Conservation (phyloP, 768 basidiomycete genomes). For the Trametes coccinea region DNA sequence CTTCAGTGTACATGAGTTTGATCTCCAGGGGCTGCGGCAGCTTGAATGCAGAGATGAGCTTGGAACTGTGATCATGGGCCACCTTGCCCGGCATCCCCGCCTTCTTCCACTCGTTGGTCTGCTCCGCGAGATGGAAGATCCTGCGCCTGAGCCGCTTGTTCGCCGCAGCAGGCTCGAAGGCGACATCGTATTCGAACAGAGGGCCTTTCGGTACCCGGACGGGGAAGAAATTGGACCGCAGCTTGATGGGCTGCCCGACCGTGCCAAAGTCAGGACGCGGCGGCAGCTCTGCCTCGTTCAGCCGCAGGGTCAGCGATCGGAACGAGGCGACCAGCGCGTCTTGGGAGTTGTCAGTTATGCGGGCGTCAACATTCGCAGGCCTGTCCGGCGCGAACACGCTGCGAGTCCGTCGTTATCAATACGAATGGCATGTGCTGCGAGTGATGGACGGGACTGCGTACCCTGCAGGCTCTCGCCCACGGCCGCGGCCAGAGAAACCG, state of each 20-base stretch:
- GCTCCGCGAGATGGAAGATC: conserved; percentile 51
- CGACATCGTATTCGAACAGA: conserved; percentile 49
- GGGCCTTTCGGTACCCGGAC: conserved; percentile 47
- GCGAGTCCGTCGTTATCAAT: neutral
- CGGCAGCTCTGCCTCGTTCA: conserved; percentile 40
- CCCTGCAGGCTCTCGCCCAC: conserved; percentile 40
- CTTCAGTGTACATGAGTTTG: conserved; percentile 44
- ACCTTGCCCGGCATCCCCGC: conserved; percentile 42
- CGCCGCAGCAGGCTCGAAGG: conserved; percentile 40
- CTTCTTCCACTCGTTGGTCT: conserved; percentile 41
- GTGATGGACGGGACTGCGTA: conserved; percentile 26
- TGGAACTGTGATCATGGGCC: conserved; percentile 50
- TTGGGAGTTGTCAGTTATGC: conserved; percentile 45
- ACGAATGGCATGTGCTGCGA: neutral
- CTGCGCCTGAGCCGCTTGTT: conserved; percentile 44
- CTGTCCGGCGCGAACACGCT: conserved; percentile 44
- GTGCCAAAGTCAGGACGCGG: conserved; percentile 51
- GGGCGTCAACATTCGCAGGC: conserved; percentile 53
- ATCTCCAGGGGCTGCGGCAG: conserved; percentile 46
- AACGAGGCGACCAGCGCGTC: conserved; percentile 44
- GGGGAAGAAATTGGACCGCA: conserved; percentile 57
- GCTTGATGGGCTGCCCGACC: conserved; percentile 42
- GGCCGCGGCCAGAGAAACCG: conserved; percentile 32
- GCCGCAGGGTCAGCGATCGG: conserved; percentile 24
- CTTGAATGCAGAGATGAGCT: conserved; percentile 43